Base-by-base conservation (phyloP, 352 stramenopile species). In the Thraustotheca clavata region DNA sequence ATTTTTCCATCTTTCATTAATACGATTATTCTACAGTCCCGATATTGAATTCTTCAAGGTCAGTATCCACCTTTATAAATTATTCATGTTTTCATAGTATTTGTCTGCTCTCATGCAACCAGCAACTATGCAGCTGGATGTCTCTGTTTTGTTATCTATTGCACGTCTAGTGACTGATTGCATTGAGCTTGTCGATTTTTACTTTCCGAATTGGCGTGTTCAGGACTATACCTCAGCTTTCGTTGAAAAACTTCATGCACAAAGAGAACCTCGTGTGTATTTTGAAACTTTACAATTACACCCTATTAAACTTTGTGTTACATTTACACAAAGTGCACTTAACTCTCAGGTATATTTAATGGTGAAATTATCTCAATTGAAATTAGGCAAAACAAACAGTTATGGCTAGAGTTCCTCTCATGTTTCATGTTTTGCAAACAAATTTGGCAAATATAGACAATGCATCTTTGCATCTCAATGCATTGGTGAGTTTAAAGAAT, bases 21-120 rank as follows among this genome's bases (percentile, higher is more conserved):
- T 93, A 16, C 75, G 82, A n/a, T 68, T 93, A 0, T 80, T 76
- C 55, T 92, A 92, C 34, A 82, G 85, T 12, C 79, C 86, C 14
- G 83, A 88, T 32, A 85, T 94, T 35, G 84, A 95, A 62, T 95
- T 92, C 48, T 86, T 93, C 62, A 91, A 92, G 57, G 57, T 65
- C 20, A 18, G 34, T 2, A 4, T 12, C 4, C 32, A 24, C 6
- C 49, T 20, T 6, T 16, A 59, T 9, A 34, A 26, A 7, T 60
- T 11, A 31, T 18, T 49, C 4, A 33, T 27, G 8, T 12, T n/a
- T 38, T 24, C 43, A 12, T 65, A 65, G 61, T 94, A 94, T 43
- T 74, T 94, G 16, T 91, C 85, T 0, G 76, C 77, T 0, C 89
- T 94, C 78, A 68, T 94, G 59, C 85, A 90, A 43, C 85, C 85